Conservation (phyloP, 2,329 filamentous ascomycete species). For the Chaetoscypha palmicola region DNA sequence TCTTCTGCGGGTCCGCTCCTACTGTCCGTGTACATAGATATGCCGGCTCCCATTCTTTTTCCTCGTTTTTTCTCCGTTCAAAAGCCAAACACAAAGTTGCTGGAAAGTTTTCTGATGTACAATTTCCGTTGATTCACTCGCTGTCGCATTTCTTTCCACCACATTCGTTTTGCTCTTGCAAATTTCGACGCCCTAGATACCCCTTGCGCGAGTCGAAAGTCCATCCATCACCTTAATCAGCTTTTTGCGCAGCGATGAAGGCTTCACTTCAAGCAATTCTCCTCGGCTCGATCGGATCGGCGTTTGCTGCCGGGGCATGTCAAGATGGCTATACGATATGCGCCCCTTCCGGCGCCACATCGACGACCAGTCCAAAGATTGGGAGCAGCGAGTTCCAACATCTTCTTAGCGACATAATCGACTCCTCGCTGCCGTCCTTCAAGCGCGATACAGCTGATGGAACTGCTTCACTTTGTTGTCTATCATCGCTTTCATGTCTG, state of each 20-base stretch:
- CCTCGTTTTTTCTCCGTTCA: no score
- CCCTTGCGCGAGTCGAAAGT: not conserved
- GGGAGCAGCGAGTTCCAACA: conserved; percentile 24
- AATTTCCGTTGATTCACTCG: no score
- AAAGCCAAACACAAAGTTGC: no score
- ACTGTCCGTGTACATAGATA: no score
- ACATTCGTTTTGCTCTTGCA: not conserved
- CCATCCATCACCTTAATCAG: not conserved
- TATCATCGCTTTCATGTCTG: conserved; percentile 21
- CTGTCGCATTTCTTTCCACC: not conserved
- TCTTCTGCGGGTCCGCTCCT: no score
- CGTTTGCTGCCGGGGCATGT: conserved; percentile 13
- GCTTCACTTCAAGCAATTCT: not conserved
- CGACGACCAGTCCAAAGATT: conserved; percentile 24
- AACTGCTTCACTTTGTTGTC: conserved; percentile 24
- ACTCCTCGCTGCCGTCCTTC: conserved; percentile 25
- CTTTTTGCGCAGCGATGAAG: conserved; percentile 2
- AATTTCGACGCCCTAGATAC: not conserved
- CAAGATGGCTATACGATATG: conserved; percentile 28
- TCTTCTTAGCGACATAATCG: conserved; percentile 30
- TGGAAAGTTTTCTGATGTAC: no score
- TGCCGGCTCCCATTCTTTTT: no score
- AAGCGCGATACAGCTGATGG: conserved; percentile 12
- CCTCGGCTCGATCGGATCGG: not conserved
- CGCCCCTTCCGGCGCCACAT: conserved; percentile 27